A percentile compares a stretch with the other conserved stretches of the same genome.
Evolutionary conservation across 768 basidiomycete species (phyloP).

Genomic region (Termitomyces bulborhizus): DNA sequence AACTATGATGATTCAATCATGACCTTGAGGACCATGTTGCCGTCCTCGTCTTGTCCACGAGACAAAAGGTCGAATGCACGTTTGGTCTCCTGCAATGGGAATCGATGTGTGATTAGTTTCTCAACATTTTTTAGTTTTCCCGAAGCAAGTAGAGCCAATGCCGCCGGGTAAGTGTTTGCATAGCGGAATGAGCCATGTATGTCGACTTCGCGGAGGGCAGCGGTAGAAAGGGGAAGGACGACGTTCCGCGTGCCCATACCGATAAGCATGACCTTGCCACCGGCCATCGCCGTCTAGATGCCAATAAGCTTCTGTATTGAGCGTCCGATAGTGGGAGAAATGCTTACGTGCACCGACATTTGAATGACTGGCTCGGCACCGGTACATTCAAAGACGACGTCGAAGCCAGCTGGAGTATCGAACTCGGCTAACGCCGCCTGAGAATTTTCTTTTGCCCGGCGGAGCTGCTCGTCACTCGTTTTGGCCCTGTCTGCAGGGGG

Average conservation of each 20-base stretch:
- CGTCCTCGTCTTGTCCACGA: constrained; percentile 71
- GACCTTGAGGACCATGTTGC: constrained; percentile 84
- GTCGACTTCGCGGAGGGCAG: constrained; percentile 87
- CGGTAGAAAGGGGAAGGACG: constrained; percentile 75
- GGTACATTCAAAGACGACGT: constrained; percentile 92
- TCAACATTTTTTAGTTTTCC: constrained; percentile 59
- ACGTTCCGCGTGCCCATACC: constrained; percentile 92
- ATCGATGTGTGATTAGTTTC: constrained; percentile 77
- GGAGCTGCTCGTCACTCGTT: constrained; percentile 50
- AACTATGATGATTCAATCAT: constrained; percentile 53
- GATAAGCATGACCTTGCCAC: constrained; percentile 88
- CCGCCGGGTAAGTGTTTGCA: constrained; percentile 86
- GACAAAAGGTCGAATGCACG: constrained; percentile 80
- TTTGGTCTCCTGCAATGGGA: constrained; percentile 55
- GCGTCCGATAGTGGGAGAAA: background rate
- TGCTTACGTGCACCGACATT: constrained; percentile 81
- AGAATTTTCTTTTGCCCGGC: constrained; percentile 54
- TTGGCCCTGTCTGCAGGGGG: constrained; percentile 42
- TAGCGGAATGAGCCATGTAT: constrained; percentile 90
- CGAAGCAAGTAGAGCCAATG: constrained; percentile 66
- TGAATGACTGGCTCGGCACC: constrained; percentile 91
- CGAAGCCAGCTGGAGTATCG: constrained; percentile 70
- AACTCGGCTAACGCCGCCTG: constrained; percentile 49
- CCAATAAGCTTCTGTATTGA: constrained; percentile 9
- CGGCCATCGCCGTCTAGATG: constrained; percentile 67